Evolutionary conservation across 805 yeast genomes (phyloP), one percentile per base, ranked within the genome.

Genomic region (Yueomyces sinensis): DNA sequence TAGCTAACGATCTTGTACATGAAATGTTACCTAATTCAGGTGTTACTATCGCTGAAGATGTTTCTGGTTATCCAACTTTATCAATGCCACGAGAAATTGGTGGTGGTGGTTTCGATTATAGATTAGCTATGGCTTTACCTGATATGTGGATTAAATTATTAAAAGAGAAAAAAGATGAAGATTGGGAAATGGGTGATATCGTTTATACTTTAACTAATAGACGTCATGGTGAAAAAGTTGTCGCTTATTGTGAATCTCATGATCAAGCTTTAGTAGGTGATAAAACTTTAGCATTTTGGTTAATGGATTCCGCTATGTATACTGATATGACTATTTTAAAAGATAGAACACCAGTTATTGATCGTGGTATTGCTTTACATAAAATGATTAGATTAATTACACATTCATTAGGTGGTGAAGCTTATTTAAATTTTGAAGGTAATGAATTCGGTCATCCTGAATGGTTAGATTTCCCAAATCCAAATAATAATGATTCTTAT

Each of bases 391-490:
- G 98, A 43, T 65, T 91, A 36, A 47, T 87, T 17, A 89, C 97
- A 1, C 87, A 83, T 47, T 65, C 87, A 1, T 65, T 89, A n/a
- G 97, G 97, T 32, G 98, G 98, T 37, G 97, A 89, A 59, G 95
- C 94, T 0, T 89, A 89, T 52, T 70, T 89, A 52, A 89, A 87
- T 55, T 89, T 89, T 55, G 96, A 89, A 65, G 97, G 98, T 38
- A 89, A 89, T 51, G 98, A 89, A 60, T 89, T 91, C 62, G 98
- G 98, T 14, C 98, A 89, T 50, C 98, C 97, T 3, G 98, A 89
- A 56, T 89, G 98, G 98, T 70, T 91, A 34, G 98, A 89, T 58
- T 91, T 89, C 68, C 97, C 98, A 13, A 75, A 95, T 49, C 78
- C 44, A 20, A 95, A 95, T 25, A 91, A 89, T 58, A 69, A 69